Evolutionary conservation across 371 early-diverging fungal genomes (phyloP).

Genomic region (Actinomucor elegans): DNA sequence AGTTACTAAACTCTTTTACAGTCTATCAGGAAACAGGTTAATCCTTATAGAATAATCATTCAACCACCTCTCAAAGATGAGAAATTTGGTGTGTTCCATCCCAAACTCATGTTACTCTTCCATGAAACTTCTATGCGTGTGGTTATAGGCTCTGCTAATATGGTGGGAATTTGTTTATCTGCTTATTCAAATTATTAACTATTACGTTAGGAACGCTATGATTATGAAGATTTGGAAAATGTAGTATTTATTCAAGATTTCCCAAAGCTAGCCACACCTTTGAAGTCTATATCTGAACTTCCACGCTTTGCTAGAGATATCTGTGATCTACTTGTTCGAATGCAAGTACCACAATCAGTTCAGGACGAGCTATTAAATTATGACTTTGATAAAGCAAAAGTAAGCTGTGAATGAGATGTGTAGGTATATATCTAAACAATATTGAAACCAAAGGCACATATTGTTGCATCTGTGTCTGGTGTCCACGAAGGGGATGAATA

Average conservation of each 20-base stretch:
- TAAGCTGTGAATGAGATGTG: too few relatives aligned
- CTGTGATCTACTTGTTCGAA: constrained; percentile 26
- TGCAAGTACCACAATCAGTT: constrained; percentile 41
- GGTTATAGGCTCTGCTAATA: constrained; percentile 49
- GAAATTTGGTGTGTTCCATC: constrained; percentile 42
- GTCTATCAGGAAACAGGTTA: constrained; percentile 27
- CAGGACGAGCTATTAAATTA: constrained; percentile 35
- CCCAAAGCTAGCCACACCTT: constrained; percentile 10
- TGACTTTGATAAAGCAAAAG: constrained; percentile 42
- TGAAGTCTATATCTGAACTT: constrained; percentile 5
- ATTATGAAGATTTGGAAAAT: constrained; percentile 48
- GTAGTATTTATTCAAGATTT: constrained; percentile 54
- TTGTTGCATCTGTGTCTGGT: constrained; percentile 46
- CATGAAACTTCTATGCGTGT: constrained; percentile 36
- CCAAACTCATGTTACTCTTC: constrained; percentile 46
- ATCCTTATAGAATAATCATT: constrained; percentile 27
- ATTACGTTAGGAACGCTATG: constrained; percentile 28
- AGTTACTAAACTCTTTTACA: background rate
- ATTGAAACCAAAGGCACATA: constrained; percentile 28
- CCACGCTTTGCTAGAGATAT: constrained; percentile 40
- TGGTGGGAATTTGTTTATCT: constrained; percentile 22
- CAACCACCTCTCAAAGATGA: constrained; percentile 38
- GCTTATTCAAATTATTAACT: background rate
- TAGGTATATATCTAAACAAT: background rate
- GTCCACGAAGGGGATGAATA: constrained; percentile 33